phyloP scores from a whole-genome alignment of 2,329 filamentous ascomycete species.

The Lecanicillium sp. region DNA sequence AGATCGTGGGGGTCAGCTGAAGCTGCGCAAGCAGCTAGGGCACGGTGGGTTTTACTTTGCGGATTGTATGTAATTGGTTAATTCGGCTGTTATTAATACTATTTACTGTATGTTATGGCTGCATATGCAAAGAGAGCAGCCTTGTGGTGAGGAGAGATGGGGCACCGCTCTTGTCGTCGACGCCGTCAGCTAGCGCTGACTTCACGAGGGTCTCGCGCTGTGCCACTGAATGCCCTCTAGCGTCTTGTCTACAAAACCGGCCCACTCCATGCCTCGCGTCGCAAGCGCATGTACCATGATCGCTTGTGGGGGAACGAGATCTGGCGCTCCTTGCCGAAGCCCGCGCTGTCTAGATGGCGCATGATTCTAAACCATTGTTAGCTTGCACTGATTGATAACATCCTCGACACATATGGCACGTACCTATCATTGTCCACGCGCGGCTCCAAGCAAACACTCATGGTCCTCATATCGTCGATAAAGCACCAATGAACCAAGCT shows the following conservation, averaged over 20 bases:
- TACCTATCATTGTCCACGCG: slow-evolving; percentile 86
- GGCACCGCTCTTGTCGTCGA: no score
- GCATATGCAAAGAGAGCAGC: no score
- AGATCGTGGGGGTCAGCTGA: no score
- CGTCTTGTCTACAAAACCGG: slow-evolving; percentile 42
- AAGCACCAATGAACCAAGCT: slow-evolving; percentile 84
- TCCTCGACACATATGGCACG: slow-evolving; percentile 22
- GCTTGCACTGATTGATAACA: neutral
- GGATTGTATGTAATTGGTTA: no score
- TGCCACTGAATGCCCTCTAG: no score
- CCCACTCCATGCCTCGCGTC: slow-evolving; percentile 71
- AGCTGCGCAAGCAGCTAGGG: no score
- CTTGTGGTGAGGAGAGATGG: no score
- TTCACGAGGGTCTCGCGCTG: no score
- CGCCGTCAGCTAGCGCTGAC: no score
- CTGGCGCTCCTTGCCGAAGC: slow-evolving; percentile 83
- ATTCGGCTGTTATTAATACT: no score
- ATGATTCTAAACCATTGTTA: slow-evolving; percentile 22
- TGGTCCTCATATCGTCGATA: slow-evolving; percentile 69
- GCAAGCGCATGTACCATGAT: slow-evolving; percentile 74
- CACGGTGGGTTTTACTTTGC: no score
- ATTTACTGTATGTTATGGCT: no score
- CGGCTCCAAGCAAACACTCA: slow-evolving; percentile 79
- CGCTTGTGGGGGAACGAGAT: slow-evolving; percentile 89
- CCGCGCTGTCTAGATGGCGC: slow-evolving; percentile 60